These are phyloP conservation scores for Xylariaceae sp. DNA, from an alignment of 2,329 filamentous ascomycete genomes.

Conservation along the genomic window DNA sequence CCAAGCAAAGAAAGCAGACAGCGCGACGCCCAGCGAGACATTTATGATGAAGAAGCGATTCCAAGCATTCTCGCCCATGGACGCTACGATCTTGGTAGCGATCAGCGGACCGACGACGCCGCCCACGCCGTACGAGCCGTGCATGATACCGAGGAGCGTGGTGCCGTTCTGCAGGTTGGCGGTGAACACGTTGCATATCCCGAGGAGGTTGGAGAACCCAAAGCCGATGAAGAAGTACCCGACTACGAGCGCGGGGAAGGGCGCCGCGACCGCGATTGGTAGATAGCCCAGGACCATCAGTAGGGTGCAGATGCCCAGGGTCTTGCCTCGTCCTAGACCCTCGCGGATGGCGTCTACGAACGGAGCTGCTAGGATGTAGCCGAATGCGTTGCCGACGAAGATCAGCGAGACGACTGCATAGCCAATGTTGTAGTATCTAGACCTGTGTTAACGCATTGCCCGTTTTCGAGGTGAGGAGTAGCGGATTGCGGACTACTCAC, in stretches of 20 bases:
- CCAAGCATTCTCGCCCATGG: constrained; percentile 52
- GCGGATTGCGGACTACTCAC: constrained; percentile 28
- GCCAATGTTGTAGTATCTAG: constrained; percentile 64
- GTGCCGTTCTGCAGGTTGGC: constrained; percentile 52
- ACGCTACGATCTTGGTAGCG: constrained; percentile 67
- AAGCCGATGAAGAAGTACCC: constrained; percentile 67
- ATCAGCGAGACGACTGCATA: constrained; percentile 78
- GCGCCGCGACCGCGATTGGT: constrained; percentile 62
- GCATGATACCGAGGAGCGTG: constrained; percentile 56
- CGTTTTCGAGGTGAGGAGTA: neutral
- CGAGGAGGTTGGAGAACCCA: constrained; percentile 52
- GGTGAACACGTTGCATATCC: constrained; percentile 57
- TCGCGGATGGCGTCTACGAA: constrained; percentile 61
- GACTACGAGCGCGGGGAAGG: constrained; percentile 63
- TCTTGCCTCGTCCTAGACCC: constrained; percentile 61
- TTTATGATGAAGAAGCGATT: constrained; percentile 69
- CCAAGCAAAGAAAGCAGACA: constrained; percentile 58
- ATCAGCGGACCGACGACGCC: constrained; percentile 66
- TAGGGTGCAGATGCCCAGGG: constrained; percentile 55
- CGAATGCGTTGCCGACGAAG: constrained; percentile 73
- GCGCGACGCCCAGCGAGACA: constrained; percentile 54
- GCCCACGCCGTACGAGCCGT: constrained; percentile 65
- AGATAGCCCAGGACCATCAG: constrained; percentile 60
- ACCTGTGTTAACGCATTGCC: constrained; percentile 5
- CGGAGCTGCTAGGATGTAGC: constrained; percentile 70